These are phyloP conservation scores for Penicillium olsonii DNA, from an alignment of 2,329 filamentous ascomycete genomes.

Conservation along the genomic window DNA sequence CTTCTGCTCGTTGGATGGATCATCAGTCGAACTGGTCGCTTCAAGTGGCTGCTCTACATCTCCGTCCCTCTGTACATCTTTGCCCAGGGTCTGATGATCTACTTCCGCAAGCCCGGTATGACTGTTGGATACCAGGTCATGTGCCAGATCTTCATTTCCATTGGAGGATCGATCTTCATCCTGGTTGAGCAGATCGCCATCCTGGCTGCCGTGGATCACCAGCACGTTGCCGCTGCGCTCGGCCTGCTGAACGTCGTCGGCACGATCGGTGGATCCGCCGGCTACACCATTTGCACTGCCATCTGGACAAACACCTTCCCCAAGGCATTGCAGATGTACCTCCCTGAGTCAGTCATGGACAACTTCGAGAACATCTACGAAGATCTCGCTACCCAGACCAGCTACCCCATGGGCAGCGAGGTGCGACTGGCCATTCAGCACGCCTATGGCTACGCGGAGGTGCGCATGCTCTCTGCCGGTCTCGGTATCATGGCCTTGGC, in stretches of 20 bases:
- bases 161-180: slow-evolving; percentile 55
- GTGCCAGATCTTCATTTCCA: slow-evolving; percentile 61
- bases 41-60: slow-evolving; percentile 56
- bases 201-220: slow-evolving; percentile 56
- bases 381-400: slow-evolving; percentile 13
- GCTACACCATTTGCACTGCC: slow-evolving; percentile 57
- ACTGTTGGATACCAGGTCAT: slow-evolving; percentile 58
- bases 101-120: slow-evolving; percentile 52
- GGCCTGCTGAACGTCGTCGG: slow-evolving; percentile 60
- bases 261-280: slow-evolving; percentile 58
- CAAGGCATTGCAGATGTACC: slow-evolving; percentile 45
- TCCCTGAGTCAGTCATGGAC: slow-evolving; percentile 37
- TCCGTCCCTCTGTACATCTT: slow-evolving; percentile 57
- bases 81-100: slow-evolving; percentile 59
- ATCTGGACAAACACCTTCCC: slow-evolving; percentile 63
- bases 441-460: slow-evolving; percentile 59
- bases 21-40: slow-evolving; percentile 50
- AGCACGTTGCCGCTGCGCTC: slow-evolving; percentile 57
- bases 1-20: slow-evolving; percentile 56
- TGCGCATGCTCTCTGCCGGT: slow-evolving; percentile 54
- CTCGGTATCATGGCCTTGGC: slow-evolving; percentile 45
- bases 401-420: slow-evolving; percentile 46
- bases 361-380: slow-evolving; percentile 20
- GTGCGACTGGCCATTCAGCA: slow-evolving; percentile 58
- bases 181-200: slow-evolving; percentile 58